Evolutionary conservation across 306 rosid genomes (phyloP).

Genomic region (Inga oerstediana): DNA sequence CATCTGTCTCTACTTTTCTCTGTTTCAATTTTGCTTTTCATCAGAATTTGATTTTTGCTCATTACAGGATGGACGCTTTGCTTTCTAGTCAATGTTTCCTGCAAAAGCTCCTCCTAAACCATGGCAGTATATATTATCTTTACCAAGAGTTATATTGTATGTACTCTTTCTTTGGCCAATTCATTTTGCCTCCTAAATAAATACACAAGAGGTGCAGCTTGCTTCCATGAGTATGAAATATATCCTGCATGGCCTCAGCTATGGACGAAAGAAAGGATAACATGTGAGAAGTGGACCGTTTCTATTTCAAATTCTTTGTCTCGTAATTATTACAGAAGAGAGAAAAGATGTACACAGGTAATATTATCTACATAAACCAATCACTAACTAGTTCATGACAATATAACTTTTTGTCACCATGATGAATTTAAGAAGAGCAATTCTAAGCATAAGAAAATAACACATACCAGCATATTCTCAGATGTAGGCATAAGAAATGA

Average conservation of each 20-base stretch:
- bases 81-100: neutral
- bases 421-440: constrained; percentile 17
- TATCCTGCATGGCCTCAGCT: neutral
- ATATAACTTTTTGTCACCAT: constrained; percentile 3
- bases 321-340: neutral
- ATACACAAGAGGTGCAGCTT: constrained; percentile 16
- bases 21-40: neutral
- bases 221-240: neutral
- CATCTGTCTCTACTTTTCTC: constrained; percentile 17
- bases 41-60: neutral
- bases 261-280: neutral
- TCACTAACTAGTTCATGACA: neutral
- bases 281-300: neutral
- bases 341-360: neutral
- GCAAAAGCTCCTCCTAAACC: neutral
- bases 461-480: constrained; percentile 84
- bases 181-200: constrained; percentile 10
- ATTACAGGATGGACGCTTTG: neutral
- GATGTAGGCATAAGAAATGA: constrained; percentile 89
- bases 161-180: neutral
- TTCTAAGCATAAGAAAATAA: constrained; percentile 13
- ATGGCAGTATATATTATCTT: constrained; percentile 1
- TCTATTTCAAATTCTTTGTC: constrained; percentile 16
- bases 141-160: neutral
- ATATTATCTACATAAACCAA: constrained; percentile 9